Evolutionary conservation across 2,329 filamentous ascomycete genomes (phyloP).

Genomic region (Xylariaceae sp.): DNA sequence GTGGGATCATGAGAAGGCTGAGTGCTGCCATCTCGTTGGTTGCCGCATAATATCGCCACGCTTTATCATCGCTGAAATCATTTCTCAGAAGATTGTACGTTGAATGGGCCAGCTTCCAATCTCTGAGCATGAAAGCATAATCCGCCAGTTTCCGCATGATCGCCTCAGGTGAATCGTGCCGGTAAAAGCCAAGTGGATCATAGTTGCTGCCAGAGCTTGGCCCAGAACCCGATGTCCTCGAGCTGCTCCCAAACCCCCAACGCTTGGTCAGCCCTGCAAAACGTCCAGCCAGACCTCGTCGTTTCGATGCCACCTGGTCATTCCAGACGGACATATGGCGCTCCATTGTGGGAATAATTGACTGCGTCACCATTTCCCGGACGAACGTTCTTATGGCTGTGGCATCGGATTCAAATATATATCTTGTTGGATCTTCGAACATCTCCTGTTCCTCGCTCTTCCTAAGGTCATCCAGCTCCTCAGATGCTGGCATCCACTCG

Average conservation of each 20-base stretch:
- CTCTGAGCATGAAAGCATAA: conserved; percentile 92
- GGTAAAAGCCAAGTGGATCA: conserved; percentile 74
- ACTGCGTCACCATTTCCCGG: conserved; percentile 91
- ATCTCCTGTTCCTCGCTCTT: conserved; percentile 61
- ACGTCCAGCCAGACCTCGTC: conserved; percentile 82
- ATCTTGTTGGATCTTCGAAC: conserved; percentile 63
- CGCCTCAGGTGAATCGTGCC: conserved; percentile 76
- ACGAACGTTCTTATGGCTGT: conserved; percentile 83
- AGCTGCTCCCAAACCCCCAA: conserved; percentile 71
- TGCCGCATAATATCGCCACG: conserved; percentile 90
- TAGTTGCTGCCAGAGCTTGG: conserved; percentile 57
- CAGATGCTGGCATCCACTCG: conserved; percentile 82
- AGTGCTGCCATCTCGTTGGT: conserved; percentile 93
- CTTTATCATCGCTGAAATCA: conserved; percentile 92
- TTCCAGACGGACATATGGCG: conserved; percentile 89
- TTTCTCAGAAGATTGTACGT: conserved; percentile 85
- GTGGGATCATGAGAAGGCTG: conserved; percentile 70
- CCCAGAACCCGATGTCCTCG: conserved; percentile 51
- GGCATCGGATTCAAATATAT: conserved; percentile 87
- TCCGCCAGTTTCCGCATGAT: conserved; percentile 90
- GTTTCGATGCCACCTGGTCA: conserved; percentile 86
- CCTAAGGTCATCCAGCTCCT: conserved; percentile 71
- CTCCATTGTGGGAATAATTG: conserved; percentile 93
- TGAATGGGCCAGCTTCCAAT: conserved; percentile 87
- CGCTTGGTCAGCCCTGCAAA: conserved; percentile 91